Conservation (phyloP, 225 moss, liverwort and hornwort species). For the Polytrichum commune region DNA sequence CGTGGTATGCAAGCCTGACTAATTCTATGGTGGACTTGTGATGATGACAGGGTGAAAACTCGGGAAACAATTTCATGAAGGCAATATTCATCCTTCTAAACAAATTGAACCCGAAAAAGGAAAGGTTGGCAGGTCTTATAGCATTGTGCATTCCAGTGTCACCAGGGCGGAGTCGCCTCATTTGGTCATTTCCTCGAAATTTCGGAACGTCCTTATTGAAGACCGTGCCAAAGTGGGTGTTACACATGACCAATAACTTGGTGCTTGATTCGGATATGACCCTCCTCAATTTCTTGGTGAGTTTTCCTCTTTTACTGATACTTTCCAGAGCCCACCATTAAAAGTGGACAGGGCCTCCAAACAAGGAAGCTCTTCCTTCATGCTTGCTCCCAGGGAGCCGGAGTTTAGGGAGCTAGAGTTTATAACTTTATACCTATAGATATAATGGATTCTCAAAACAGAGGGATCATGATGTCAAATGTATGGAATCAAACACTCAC, state of each 20-base stretch:
- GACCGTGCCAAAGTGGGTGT: slow-evolving; percentile 42
- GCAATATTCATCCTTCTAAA: neutral
- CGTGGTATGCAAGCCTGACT: no score
- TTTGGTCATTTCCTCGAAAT: slow-evolving; percentile 67
- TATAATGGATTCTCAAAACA: no score
- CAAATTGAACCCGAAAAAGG: neutral
- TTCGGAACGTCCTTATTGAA: slow-evolving; percentile 20
- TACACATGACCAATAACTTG: slow-evolving; percentile 54
- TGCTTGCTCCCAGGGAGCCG: no score
- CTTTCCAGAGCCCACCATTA: no score
- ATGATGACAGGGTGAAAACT: neutral
- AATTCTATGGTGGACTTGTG: neutral
- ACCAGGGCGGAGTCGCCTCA: slow-evolving; percentile 53
- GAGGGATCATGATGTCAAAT: no score
- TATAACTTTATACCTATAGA: no score
- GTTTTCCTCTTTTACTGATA: neutral
- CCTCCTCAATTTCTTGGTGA: slow-evolving; percentile 61
- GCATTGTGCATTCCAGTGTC: slow-evolving; percentile 53
- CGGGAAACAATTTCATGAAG: neutral
- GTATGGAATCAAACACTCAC: no score
- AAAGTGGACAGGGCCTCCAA: no score
- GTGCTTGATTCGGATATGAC: slow-evolving; percentile 64
- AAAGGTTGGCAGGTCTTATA: slow-evolving; percentile 19
- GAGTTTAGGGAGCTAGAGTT: no score
- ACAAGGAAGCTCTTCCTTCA: no score